These are phyloP conservation scores for Uncinocarpus reesii DNA, from an alignment of 2,329 filamentous ascomycete species.

Conservation along the genomic window DNA sequence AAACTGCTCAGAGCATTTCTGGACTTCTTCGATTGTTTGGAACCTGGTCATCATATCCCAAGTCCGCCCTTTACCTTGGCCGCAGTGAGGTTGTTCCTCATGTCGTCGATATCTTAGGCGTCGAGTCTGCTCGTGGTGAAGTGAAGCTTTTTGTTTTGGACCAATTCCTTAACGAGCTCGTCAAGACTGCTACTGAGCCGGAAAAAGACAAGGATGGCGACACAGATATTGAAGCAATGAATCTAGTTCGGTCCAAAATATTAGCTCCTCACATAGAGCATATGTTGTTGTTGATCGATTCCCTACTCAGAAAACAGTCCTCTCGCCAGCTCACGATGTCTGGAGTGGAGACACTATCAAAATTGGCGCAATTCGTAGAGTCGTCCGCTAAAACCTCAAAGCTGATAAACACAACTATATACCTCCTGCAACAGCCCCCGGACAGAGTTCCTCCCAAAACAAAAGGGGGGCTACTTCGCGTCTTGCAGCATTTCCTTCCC, in stretches of 20 bases:
- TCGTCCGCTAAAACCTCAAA: slow-evolving; percentile 56
- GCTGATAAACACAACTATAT: slow-evolving; percentile 68
- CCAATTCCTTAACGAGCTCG: slow-evolving; percentile 59
- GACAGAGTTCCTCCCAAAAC: slow-evolving; percentile 70
- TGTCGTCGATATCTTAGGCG: slow-evolving; percentile 60
- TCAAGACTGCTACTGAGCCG: slow-evolving; percentile 44
- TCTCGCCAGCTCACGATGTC: slow-evolving; percentile 68
- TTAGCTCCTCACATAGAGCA: slow-evolving; percentile 51
- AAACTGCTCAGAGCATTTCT: slow-evolving; percentile 84
- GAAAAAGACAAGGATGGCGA: slow-evolving; percentile 43
- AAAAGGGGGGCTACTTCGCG: slow-evolving; percentile 69
- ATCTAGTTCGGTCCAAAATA: slow-evolving; percentile 29
- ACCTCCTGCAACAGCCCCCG: slow-evolving; percentile 74
- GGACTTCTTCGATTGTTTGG: slow-evolving; percentile 69
- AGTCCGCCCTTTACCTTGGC: slow-evolving; percentile 60
- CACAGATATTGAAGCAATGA: slow-evolving; percentile 32
- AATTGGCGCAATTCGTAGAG: slow-evolving; percentile 60
- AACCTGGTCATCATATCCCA: slow-evolving; percentile 63
- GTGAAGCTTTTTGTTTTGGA: slow-evolving; percentile 74
- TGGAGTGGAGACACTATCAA: slow-evolving; percentile 68
- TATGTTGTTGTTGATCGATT: slow-evolving; percentile 48
- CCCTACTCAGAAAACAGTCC: slow-evolving; percentile 47
- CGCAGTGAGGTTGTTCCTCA: slow-evolving; percentile 53
- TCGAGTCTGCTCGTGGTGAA: slow-evolving; percentile 68
- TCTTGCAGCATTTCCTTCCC: slow-evolving; percentile 70